Percentiles rank a stretch among this genome's conserved stretches.
Conservation (phyloP, 371 early-diverging fungal genomes). For the Rhizopus delemar region DNA sequence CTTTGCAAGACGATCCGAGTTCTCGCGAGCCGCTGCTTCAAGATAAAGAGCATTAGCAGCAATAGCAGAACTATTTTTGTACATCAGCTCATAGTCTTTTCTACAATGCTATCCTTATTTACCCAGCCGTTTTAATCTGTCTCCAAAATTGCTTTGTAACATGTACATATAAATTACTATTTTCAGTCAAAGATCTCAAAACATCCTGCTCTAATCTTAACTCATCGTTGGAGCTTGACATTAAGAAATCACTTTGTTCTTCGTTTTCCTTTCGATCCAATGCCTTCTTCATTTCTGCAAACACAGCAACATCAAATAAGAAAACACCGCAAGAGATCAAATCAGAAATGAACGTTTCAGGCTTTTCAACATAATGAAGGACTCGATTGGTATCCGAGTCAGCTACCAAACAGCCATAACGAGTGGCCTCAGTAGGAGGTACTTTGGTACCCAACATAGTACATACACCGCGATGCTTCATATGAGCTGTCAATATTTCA, state of each 20-base stretch:
- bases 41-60: constrained; percentile 90
- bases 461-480: constrained; percentile 74
- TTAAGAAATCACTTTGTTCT: constrained; percentile 12
- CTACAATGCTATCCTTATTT: neutral
- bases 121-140: constrained; percentile 88
- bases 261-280: constrained; percentile 64
- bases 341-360: constrained; percentile 92
- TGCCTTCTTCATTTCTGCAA: constrained; percentile 82
- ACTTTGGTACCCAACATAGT: constrained; percentile 86
- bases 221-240: constrained; percentile 44
- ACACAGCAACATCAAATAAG: constrained; percentile 84
- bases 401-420: constrained; percentile 90
- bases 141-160: constrained; percentile 86
- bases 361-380: constrained; percentile 97
- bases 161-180: constrained; percentile 80
- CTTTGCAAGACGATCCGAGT: constrained; percentile 66
- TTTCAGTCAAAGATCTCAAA: constrained; percentile 80
- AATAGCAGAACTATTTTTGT: constrained; percentile 73
- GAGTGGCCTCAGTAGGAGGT: constrained; percentile 70
- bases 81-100: neutral
- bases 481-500: constrained; percentile 82
- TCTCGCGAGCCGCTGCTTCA: constrained; percentile 67
- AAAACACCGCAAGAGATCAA: constrained; percentile 94
- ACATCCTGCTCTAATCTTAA: constrained; percentile 88
- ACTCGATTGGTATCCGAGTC: constrained; percentile 84